phyloP scores from a whole-genome alignment of 139 green algal species.

The Yamagishiella unicocca region DNA sequence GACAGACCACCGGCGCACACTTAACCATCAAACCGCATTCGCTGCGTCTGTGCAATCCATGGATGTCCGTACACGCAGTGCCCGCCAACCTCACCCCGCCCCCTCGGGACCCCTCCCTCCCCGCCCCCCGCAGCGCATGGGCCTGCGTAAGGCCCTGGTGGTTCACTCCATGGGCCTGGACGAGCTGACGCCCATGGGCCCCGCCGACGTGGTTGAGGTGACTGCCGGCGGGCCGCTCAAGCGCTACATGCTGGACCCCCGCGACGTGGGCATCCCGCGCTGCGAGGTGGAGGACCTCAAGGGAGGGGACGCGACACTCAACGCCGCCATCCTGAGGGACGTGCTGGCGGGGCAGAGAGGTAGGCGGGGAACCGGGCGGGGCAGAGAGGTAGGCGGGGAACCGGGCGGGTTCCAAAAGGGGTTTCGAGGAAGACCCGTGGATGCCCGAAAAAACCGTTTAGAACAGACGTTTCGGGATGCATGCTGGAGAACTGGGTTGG shows the following conservation, averaged over 20 bases:
- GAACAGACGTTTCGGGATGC: no score
- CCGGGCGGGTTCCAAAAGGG: no score
- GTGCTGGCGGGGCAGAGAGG: conserved; percentile 89
- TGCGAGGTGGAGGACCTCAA: conserved; percentile 94
- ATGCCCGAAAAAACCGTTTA: no score
- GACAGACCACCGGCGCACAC: no score
- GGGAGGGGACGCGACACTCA: conserved; percentile 91
- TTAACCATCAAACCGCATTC: no score
- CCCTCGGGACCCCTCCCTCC: neutral
- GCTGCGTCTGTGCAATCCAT: no score
- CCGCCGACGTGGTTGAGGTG: conserved; percentile 94
- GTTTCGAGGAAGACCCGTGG: no score
- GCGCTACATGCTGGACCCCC: conserved; percentile 78
- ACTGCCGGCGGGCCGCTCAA: conserved; percentile 45
- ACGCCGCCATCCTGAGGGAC: conserved; percentile 91
- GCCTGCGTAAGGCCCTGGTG: conserved; percentile 91
- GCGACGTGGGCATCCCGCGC: conserved; percentile 90
- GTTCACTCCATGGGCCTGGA: conserved; percentile 97
- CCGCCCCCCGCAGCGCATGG: conserved; percentile 64
- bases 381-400: neutral
- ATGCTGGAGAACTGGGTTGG: no score
- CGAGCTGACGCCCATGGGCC: conserved; percentile 97
- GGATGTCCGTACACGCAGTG: neutral
- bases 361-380: neutral
- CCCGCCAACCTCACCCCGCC: neutral